Base-by-base conservation (phyloP, 208 protist genomes). In the Phytomonas serpens region DNA sequence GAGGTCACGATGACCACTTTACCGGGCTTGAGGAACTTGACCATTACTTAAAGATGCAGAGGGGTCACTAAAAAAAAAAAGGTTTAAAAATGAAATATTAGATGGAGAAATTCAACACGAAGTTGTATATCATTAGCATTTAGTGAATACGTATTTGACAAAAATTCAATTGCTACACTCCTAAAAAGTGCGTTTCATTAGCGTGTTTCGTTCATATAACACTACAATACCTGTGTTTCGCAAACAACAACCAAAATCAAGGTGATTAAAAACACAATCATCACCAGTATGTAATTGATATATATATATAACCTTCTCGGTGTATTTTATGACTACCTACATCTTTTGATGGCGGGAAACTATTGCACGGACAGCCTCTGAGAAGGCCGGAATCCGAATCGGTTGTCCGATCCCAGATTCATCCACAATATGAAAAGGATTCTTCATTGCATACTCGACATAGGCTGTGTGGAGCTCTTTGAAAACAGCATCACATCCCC, bases 1-100 rank as follows among this genome's bases (percentile, higher is more conserved):
- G 95, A 90, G 40, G 98, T 95, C 77, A 99, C 78, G 81, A 99
- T 97, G 71, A 99, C 97, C 61, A 99, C 97, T 89, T 98, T 98
- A 67, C 97, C 97, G 78, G 95, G 87, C 89, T 99, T 99, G 76
- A 99, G 85, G 85, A 97, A 94, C 88, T 97, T 97, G 78, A 86
- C 83, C 84, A 86, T 93, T 31, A 57, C 71, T 51, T 62, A 65
- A 57, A 69, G 64, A 71, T 61, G 67, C 36, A 34, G 62, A 29
- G 29, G 68, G 51, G 36, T 67, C 36, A 67, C 72, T 30, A n/a
- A 19, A 71, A 67, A 68, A 62, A 37, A 61, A 71, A 77, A 61
- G 61, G 69, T 61, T 72, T 65, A 57, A 71, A 72, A 61, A 64
- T 14, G 31, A 68, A 38, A 42, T 57, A 42, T 70, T 70, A 36